phyloP scores from a whole-genome alignment of 2,329 filamentous ascomycete genomes.

The Curvularia sp. region DNA sequence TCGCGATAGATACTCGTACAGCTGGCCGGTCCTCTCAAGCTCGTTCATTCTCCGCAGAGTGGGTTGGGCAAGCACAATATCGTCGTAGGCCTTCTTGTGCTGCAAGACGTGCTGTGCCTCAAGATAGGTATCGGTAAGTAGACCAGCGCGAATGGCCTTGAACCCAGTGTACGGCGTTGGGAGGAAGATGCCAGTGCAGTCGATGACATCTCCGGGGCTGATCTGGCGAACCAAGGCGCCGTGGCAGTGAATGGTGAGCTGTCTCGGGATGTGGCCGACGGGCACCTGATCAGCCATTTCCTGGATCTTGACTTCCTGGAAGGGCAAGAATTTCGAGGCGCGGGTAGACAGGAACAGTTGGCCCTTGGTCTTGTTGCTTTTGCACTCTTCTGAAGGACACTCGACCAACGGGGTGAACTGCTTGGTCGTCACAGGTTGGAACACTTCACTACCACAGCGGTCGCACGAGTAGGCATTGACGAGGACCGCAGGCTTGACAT shows the following conservation, averaged over 20 bases:
- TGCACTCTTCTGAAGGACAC: conserved; percentile 90
- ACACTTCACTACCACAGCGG: conserved; percentile 94
- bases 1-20: conserved; percentile 94
- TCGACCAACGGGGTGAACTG: conserved; percentile 86
- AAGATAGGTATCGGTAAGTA: conserved; percentile 96
- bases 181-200: conserved; percentile 93
- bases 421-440: conserved; percentile 91
- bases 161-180: conserved; percentile 99
- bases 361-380: conserved; percentile 87
- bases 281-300: conserved; percentile 99
- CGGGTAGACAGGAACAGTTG: conserved; percentile 94
- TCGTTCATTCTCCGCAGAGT: conserved; percentile 85
- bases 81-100: conserved; percentile 97
- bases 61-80: conserved; percentile 81
- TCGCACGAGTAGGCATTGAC: conserved; percentile 99
- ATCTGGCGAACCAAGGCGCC: conserved; percentile 85
- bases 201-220: conserved; percentile 92
- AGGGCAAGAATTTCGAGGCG: conserved; percentile 94
- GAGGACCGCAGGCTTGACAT: conserved; percentile 96
- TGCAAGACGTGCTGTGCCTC: conserved; percentile 93
- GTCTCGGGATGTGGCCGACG: conserved; percentile 94
- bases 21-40: conserved; percentile 82
- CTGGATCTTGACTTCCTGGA: conserved; percentile 98
- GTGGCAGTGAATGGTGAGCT: conserved; percentile 87
- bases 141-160: conserved; percentile 91